Evolutionary conservation across 768 basidiomycete genomes (phyloP), one percentile per base, ranked within the genome.

Genomic region (Podaxis sp.): DNA sequence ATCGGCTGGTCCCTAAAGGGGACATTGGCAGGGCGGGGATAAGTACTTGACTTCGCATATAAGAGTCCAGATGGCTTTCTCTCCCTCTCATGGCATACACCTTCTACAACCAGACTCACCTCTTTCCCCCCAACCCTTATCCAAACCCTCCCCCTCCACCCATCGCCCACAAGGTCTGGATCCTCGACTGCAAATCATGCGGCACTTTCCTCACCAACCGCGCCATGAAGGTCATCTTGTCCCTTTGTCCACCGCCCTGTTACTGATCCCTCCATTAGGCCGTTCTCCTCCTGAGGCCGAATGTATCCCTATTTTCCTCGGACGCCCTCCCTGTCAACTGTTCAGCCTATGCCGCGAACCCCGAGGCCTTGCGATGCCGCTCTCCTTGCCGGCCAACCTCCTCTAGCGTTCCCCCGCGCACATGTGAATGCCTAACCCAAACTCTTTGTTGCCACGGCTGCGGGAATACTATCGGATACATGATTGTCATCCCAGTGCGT

Each of bases 371-470:
- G 42, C 73, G 73, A 3, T 76, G 76, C 23, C 63, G 68, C 14
- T 68, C 74, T 5, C 69, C 74, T 37, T 75, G 74, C 72, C 74
- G 73, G 40, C 71, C 77, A 16, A 61, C 67, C 25, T 70, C 73
- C 52, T 67, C 72, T 18, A 64, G 64, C 23, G 63, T 62, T 38
- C 65, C 72, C 14, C 69, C 74, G 4, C 82, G 90, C 44, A 91
- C 91, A 7, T 94, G 92, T 72, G 90, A 91, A 68, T 95, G 91
- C 69, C 77, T 94, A 47, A 94, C 92, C 2, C 89, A 91, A 70
- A 87, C 86, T 0, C 77, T 94, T 21, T 89, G 82, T 67, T 93
- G 92, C 69, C 88, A 90, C 67, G 85, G 84, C 7, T 94, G 92
- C 72, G 92, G 92, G 7, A 72, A 73, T 37, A 73, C 82, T 35